Conservation (phyloP, 176 grass and related monocot species). For the Carex scoparia region DNA sequence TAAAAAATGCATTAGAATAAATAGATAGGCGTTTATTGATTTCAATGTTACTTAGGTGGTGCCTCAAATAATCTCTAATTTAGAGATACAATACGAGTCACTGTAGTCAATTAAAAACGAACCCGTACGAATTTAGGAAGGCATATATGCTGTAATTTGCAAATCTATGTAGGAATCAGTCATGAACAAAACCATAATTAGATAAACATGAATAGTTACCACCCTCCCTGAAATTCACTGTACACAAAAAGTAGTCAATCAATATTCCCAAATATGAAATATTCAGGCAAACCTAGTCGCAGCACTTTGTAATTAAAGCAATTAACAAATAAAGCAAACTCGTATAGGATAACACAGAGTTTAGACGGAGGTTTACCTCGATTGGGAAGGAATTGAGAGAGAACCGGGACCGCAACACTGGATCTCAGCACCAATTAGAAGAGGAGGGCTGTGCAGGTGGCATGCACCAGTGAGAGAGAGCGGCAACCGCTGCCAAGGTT, state of each 20-base stretch:
- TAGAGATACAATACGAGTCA: not conserved
- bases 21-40: not conserved
- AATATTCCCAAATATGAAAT: not conserved
- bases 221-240: not conserved
- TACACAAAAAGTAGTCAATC: not conserved
- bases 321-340: constrained; percentile 3
- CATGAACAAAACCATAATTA: not conserved
- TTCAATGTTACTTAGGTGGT: not conserved
- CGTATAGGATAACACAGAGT: not conserved
- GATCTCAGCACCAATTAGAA: not conserved
- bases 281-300: not conserved
- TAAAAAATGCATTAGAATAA: not conserved
- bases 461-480: not conserved
- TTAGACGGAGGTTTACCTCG: not conserved
- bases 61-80: not conserved
- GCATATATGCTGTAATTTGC: not conserved
- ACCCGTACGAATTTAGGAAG: not conserved
- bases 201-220: not conserved
- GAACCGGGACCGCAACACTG: not conserved
- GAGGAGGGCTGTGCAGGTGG: not conserved
- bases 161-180: not conserved
- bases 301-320: not conserved
- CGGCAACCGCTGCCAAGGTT: too few species aligned
- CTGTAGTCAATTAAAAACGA: not conserved
- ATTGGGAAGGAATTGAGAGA: not conserved